Evolutionary conservation across 1,139 yeast species (phyloP).

Genomic region (Geotrichum candidum): DNA sequence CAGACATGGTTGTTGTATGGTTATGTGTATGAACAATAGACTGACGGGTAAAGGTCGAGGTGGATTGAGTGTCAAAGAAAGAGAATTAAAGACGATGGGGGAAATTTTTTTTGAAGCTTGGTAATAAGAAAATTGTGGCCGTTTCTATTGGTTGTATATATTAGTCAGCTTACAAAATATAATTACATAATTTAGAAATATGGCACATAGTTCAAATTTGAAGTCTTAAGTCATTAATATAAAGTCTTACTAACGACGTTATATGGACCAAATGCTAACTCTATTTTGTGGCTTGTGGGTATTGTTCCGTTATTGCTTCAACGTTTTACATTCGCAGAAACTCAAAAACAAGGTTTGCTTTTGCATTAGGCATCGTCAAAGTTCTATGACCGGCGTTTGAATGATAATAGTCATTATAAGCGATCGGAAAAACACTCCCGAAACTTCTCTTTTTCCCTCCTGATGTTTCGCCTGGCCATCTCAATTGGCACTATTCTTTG

Average conservation of each 20-base stretch:
- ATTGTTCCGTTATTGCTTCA: no score
- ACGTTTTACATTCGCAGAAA: neutral
- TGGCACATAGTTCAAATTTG: no score
- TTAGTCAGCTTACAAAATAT: neutral
- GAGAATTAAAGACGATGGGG: neutral
- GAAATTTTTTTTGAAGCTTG: neutral
- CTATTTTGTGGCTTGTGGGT: neutral
- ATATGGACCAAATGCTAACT: neutral
- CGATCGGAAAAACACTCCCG: neutral
- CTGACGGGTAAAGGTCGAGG: neutral
- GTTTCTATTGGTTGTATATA: neutral
- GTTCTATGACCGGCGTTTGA: neutral
- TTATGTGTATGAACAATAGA: neutral
- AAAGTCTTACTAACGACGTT: neutral
- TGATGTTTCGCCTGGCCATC: neutral
- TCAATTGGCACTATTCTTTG: neutral
- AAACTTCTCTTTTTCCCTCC: neutral
- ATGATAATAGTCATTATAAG: neutral
- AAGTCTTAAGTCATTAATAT: no score
- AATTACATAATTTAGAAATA: neutral
- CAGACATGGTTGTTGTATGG: constrained; percentile 15
- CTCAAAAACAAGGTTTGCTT: neutral
- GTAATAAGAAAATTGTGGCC: neutral
- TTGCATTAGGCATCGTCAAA: neutral
- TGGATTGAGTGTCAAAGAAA: neutral